Evolutionary conservation across 148 eudicot species (phyloP).

Genomic region (Cornus suecica): DNA sequence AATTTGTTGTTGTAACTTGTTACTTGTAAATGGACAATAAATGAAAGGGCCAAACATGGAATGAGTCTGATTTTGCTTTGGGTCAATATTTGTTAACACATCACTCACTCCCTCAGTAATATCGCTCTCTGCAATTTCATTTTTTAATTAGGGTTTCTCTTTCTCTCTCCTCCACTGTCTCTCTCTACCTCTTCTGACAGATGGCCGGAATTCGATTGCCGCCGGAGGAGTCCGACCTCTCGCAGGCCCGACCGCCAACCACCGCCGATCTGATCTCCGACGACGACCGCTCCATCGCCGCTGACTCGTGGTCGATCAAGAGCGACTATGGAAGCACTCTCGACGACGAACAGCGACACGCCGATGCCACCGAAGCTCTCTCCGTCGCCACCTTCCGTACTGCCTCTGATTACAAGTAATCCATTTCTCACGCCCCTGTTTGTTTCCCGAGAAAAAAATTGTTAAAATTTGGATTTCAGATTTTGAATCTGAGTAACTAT

Average conservation of each 20-base stretch:
- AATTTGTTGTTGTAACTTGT: no score
- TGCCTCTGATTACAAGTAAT: conserved; percentile 78
- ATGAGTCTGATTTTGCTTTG: neutral
- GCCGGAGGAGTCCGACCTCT: conserved; percentile 63
- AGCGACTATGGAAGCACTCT: conserved; percentile 96
- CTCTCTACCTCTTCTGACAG: conserved; percentile 5
- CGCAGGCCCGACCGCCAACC: conserved; percentile 51
- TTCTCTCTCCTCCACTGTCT: neutral
- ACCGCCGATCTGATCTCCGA: conserved; percentile 86
- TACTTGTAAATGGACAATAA: neutral
- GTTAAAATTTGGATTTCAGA: neutral
- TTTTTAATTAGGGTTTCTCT: conserved; percentile 6
- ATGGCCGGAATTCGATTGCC: conserved; percentile 83
- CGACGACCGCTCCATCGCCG: conserved; percentile 94
- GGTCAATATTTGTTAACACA: neutral
- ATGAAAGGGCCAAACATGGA: neutral
- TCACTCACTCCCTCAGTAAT: neutral
- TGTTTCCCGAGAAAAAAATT: neutral
- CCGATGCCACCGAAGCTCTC: conserved; percentile 94
- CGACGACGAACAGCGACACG: conserved; percentile 96
- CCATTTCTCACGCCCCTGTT: neutral
- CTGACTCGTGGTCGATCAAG: conserved; percentile 97
- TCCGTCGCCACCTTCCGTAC: conserved; percentile 61
- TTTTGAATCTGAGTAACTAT: neutral
- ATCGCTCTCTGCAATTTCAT: neutral